Evolutionary conservation across 495 filamentous ascomycete genomes (phyloP), one percentile per base, ranked within the genome.

Genomic region (Chaetomidium leptoderma): DNA sequence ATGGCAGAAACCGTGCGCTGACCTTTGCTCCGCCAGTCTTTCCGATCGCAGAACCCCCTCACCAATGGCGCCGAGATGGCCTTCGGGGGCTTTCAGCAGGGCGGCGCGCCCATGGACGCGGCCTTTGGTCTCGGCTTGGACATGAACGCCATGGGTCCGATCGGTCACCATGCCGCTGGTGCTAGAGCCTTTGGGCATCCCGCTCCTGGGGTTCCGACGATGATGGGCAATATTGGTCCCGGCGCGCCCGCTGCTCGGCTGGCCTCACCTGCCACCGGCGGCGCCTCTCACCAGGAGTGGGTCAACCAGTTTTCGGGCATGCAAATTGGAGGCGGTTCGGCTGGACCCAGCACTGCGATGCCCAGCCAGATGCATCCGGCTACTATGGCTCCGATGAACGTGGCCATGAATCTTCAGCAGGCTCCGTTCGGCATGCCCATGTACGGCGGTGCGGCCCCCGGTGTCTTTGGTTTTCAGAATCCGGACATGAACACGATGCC

Each of bases 221-320:
- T 27, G 2, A 23, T 56, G 27, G 45, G 16, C 39, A 33, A 51
- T 13, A 27, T 29, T 37, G 50, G 46, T 17, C 51, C 44, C 24
- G 55, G 43, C 32, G 48, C 37, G 6, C 53, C 59, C 35, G 57
- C 57, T 1, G 37, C 52, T 26, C 57, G 53, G 13, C 50, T 60
- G 21, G 51, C 54, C 21, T 43, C 39, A 2, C 58, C 62, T n/a
- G 51, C 56, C 13, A 63, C 59, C 16, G 60, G 55, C 42, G 35
- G 59, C 19, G 29, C 39, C n/a, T 43, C 52, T 11, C 50, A 51
- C 48, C 51, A 62, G 13, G 60, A 56, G 11, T 71, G 69, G 69
- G 64, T 70, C 6, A 45, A 50, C 27, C 48, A 71, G 61, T 71
- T 71, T 45, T 44, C 58, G 35, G 43, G 27, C 27, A 65, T 69